Conservation (phyloP, 345 rosid species). For the Brassica juncea region DNA sequence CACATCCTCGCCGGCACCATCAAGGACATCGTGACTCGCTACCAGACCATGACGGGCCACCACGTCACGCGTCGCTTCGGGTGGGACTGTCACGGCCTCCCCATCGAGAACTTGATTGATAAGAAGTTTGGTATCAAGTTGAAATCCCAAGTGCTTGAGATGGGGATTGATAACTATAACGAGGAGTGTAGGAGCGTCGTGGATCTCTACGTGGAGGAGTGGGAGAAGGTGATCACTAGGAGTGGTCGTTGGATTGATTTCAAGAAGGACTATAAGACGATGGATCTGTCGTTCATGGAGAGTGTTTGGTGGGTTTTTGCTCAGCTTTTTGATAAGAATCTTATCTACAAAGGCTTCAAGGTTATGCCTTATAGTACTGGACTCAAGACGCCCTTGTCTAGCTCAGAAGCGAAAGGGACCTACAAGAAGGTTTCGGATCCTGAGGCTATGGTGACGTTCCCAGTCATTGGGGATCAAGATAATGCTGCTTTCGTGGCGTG, state of each 20-base stretch:
- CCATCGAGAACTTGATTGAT: constrained; percentile 89
- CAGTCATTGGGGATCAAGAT: constrained; percentile 74
- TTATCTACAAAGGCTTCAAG: constrained; percentile 92
- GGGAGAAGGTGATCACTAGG: constrained; percentile 81
- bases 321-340: constrained; percentile 71
- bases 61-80: constrained; percentile 96
- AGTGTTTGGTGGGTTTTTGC: constrained; percentile 94
- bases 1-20: constrained; percentile 97
- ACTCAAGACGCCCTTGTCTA: constrained; percentile 79
- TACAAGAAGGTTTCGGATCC: constrained; percentile 76
- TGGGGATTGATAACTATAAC: constrained; percentile 88
- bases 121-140: constrained; percentile 57
- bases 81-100: constrained; percentile 99
- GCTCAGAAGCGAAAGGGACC: constrained; percentile 80
- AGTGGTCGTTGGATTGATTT: constrained; percentile 97
- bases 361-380: constrained; percentile 98
- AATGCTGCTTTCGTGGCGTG: constrained; percentile 88
- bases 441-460: constrained; percentile 74
- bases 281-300: constrained; percentile 90
- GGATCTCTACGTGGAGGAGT: constrained; percentile 74
- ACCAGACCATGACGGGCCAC: constrained; percentile 83
- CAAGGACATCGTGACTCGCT: constrained; percentile 89
- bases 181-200: constrained; percentile 90
- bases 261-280: constrained; percentile 78
- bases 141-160: constrained; percentile 60